Evolutionary conservation across 2,329 filamentous ascomycete genomes (phyloP), one percentile per base, ranked within the genome.

Genomic region (Colletotrichum sp.): DNA sequence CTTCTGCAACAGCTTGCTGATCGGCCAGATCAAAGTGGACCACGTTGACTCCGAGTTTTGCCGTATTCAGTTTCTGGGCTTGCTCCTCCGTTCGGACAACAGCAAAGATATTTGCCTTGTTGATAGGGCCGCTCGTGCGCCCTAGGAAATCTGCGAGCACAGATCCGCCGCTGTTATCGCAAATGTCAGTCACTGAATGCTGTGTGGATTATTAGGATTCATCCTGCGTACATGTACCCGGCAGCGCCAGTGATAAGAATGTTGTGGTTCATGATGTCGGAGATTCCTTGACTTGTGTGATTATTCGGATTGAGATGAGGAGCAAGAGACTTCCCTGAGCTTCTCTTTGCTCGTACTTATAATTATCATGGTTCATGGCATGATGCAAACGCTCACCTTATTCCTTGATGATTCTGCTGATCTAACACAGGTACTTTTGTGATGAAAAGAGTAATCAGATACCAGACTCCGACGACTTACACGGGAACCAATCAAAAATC

Each of bases 211-310:
- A 4, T 13, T 2, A 21, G 44, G 12, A 67, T 52, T 39, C 15
- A 30, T 32, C 8, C 4, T 8, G 3, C 69, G 12, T 77, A 80
- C 83, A 85, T 82, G 79, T 83, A 85, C 39, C 84, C 84, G 32
- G 82, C 84, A 21, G 82, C 83, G 44, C 83, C 84, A 59, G 84
- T 85, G 75, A 85, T 80, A 44, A 85, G 81, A 65, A 84, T 79
- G 32, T 83, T 84, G 4, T 71, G 49, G 65, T 18, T 30, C 79
- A 80, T 79, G 63, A n/a, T 63, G 55, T 59, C n/a, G 10, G n/a
- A 13, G n/a, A 52, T 6, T 52, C 4, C n/a, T 52, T 21, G 6
- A 52, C n/a, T 52, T 52, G 44, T 21, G 44, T 21, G 10, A 52
- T 21, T 3, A 1, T 52, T 52, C 12, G 8, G 6, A 12, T 12